These are phyloP conservation scores for Xanthoconium purpureum DNA, from an alignment of 768 basidiomycete species.

Conservation along the genomic window DNA sequence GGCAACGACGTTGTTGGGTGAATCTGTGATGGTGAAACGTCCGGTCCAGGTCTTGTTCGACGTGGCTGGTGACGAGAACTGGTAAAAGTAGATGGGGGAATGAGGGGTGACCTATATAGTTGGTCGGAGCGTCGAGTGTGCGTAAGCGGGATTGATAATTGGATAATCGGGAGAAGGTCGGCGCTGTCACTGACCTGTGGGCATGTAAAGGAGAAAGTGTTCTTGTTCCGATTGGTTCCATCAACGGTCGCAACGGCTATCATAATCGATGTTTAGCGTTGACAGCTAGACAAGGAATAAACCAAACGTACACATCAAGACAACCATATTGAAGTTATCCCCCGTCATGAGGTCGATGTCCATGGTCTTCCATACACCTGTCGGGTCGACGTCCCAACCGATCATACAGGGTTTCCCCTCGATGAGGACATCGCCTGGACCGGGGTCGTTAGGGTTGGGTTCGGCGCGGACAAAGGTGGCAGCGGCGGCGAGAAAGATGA, in stretches of 20 bases:
- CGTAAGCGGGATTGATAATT: background rate
- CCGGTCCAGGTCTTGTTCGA: constrained; percentile 59
- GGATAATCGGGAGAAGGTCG: background rate
- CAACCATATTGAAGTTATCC: constrained; percentile 64
- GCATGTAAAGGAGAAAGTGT: constrained; percentile 55
- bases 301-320: constrained; percentile 54
- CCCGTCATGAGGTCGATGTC: constrained; percentile 81
- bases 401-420: constrained; percentile 55
- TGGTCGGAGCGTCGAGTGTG: background rate
- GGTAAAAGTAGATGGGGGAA: constrained; percentile 77
- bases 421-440: constrained; percentile 56
- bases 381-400: constrained; percentile 57
- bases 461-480: constrained; percentile 48
- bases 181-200: constrained; percentile 48
- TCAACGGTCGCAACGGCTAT: constrained; percentile 66
- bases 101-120: constrained; percentile 52
- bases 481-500: constrained; percentile 23
- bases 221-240: constrained; percentile 50
- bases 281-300: background rate
- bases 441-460: constrained; percentile 56
- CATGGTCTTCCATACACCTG: constrained; percentile 67
- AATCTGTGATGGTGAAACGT: constrained; percentile 69
- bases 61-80: constrained; percentile 53
- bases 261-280: background rate
- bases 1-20: constrained; percentile 42